Evolutionary conservation across 805 yeast genomes (phyloP).

Genomic region (Ogataea nonfermentans): DNA sequence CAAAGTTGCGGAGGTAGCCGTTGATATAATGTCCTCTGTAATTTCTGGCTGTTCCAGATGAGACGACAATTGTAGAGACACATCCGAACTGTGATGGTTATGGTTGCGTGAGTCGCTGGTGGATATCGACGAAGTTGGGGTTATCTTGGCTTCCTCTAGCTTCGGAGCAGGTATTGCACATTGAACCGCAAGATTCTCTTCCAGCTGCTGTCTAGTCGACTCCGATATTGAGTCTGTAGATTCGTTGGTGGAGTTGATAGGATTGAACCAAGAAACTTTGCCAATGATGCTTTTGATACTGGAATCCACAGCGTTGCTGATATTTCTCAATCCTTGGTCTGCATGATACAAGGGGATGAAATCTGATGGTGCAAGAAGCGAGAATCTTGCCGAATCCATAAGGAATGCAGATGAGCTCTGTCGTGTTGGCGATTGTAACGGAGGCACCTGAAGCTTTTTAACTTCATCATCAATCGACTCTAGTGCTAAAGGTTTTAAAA

Average conservation of each 20-base stretch:
- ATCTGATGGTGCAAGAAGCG: slow-evolving; percentile 20
- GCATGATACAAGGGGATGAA: slow-evolving; percentile 33
- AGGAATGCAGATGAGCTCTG: slow-evolving; percentile 9
- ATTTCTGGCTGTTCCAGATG: slow-evolving; percentile 3
- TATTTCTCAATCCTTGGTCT: slow-evolving; percentile 36
- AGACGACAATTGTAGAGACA: slow-evolving; percentile 11
- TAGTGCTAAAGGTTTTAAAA: slow-evolving; percentile 25
- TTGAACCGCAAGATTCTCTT: slow-evolving; percentile 30
- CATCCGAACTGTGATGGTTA: slow-evolving; percentile 10
- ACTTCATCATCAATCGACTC: slow-evolving; percentile 30
- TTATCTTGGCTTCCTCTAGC: slow-evolving; percentile 22
- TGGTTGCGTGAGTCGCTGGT: slow-evolving; percentile 21
- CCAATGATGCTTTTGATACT: slow-evolving; percentile 35
- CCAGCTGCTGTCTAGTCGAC: slow-evolving; percentile 30
- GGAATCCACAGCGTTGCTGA: slow-evolving; percentile 36
- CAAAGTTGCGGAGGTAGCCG: slow-evolving; percentile 12
- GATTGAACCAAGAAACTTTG: slow-evolving; percentile 31
- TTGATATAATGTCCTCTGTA: slow-evolving; percentile 11
- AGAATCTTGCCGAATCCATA: slow-evolving; percentile 15
- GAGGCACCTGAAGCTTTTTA: slow-evolving; percentile 12
- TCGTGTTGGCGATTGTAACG: slow-evolving; percentile 1
- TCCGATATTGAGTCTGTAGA: slow-evolving; percentile 21
- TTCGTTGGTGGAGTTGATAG: slow-evolving; percentile 8
- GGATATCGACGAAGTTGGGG: slow-evolving; percentile 33
- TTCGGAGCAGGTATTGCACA: slow-evolving; percentile 4